Evolutionary conservation across 202 grass and related monocot genomes (phyloP).

Genomic region (Panicum hallii): DNA sequence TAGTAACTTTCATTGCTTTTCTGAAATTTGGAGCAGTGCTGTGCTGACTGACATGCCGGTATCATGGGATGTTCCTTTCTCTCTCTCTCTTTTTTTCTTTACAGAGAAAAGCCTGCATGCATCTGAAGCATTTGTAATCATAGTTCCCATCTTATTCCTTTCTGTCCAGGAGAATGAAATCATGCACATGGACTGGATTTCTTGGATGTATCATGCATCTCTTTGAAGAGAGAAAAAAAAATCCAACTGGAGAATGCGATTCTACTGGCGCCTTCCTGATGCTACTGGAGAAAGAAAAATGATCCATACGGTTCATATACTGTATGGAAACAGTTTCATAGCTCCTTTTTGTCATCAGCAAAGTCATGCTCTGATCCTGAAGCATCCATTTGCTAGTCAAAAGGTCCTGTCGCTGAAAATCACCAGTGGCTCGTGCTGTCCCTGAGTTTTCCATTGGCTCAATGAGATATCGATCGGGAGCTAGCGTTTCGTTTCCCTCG

Average conservation of each 20-base stretch:
- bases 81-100: conserved; percentile 7
- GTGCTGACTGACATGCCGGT: conserved; percentile 28
- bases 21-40: conserved; percentile 7
- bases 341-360: neutral
- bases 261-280: conserved; percentile 17
- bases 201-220: neutral
- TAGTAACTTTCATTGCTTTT: conserved; percentile 17
- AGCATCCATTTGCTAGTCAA: conserved; percentile 32
- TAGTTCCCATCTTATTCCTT: neutral
- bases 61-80: conserved; percentile 38
- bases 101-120: conserved; percentile 43
- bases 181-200: conserved; percentile 7
- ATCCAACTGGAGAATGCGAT: neutral
- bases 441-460: conserved; percentile 31
- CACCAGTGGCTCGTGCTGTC: conserved; percentile 22
- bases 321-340: conserved; percentile 24
- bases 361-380: too few species aligned
- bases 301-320: neutral
- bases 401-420: conserved; percentile 33
- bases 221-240: neutral
- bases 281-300: neutral
- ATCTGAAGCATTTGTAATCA: conserved; percentile 21
- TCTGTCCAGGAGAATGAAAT: conserved; percentile 11
- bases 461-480: neutral
- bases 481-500: neutral